Base-by-base conservation (phyloP, 2,329 filamentous ascomycete species). In the Fusarium solani-melongenae region DNA sequence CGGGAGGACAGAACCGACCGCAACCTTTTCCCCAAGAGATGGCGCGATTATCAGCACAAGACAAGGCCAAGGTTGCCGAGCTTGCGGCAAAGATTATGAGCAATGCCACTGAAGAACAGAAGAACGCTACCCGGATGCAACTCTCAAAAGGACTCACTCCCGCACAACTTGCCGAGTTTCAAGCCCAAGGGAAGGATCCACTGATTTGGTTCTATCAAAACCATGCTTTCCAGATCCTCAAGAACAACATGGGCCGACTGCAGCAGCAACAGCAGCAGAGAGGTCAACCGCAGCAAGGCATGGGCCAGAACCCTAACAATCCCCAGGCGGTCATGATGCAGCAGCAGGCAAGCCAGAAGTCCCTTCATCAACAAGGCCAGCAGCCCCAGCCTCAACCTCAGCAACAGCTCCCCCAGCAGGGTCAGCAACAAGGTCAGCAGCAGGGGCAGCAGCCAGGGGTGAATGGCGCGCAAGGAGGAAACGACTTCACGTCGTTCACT, bases 181-280 rank as follows among this genome's bases (percentile, higher is more conserved):
- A 86, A 49, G 75, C 80, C 0, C 83, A 86, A 49, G 83, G 83
- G 5, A 83, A 85, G 39, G 89, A 92, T 70, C 87, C 86, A 0
- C 67, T 89, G 4, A 66, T 87, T 22, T 81, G 86, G 65, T 87
- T 83, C 66, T 90, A 85, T 51, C 86, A 89, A 67, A 82, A 83
- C 5, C 84, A 88, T 38, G 82, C 86, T 2, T 78, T 85, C 27
- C 79, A 82, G 14, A 69, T 79, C 4, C 77, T 83, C 12, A 80
- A 77, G 27, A 81, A 60, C 73, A 73, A 10, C 70, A 72, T 51
- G 46, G 46, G 46, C 27, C 27, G 46, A 22, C 51, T 33, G 17
- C 66, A 70, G 17, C 70, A 72, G 34, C 55, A 51, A n/a, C 63
- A 60, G 46, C 62, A 61, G 38, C 70, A 79, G 60, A 65, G 67